Evolutionary conservation across 495 filamentous ascomycete species (phyloP).

Genomic region (Aspergillus ostianus): DNA sequence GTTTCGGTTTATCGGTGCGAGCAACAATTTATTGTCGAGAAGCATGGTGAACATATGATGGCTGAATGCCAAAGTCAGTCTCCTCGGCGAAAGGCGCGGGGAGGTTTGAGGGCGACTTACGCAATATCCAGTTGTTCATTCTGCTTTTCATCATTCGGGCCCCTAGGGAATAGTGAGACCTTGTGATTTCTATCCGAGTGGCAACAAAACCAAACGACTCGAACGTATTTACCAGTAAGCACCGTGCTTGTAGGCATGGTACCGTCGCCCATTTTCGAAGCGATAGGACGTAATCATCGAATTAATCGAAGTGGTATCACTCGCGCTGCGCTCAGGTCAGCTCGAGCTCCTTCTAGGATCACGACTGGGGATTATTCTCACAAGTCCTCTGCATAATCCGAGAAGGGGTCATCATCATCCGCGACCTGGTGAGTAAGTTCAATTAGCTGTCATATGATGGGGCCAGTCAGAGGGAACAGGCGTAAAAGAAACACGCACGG

Average conservation of each 20-base stretch:
- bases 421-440: not conserved
- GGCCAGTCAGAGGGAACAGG: not conserved
- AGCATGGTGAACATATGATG: constrained; percentile 38
- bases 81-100: not conserved
- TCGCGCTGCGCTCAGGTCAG: constrained; percentile 13
- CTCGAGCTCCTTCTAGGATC: not conserved
- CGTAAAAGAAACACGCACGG: not conserved
- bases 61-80: constrained; percentile 13
- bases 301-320: constrained; percentile 22
- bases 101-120: constrained; percentile 17
- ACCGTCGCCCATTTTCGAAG: constrained; percentile 34
- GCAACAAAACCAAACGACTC: too few relatives aligned
- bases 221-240: constrained; percentile 16
- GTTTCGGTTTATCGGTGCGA: constrained; percentile 30
- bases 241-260: constrained; percentile 36
- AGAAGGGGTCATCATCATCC: constrained; percentile 8
- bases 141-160: constrained; percentile 37
- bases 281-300: constrained; percentile 27
- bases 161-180: constrained; percentile 17
- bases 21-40: constrained; percentile 26
- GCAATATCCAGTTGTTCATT: constrained; percentile 29
- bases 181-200: not conserved
- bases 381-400: constrained; percentile 17
- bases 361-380: not conserved
- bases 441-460: not conserved